Percentiles rank a stretch among this genome's conserved stretches.
Evolutionary conservation across 1,139 yeast species (phyloP).

Genomic region (Scheffersomyces parashehatae): DNA sequence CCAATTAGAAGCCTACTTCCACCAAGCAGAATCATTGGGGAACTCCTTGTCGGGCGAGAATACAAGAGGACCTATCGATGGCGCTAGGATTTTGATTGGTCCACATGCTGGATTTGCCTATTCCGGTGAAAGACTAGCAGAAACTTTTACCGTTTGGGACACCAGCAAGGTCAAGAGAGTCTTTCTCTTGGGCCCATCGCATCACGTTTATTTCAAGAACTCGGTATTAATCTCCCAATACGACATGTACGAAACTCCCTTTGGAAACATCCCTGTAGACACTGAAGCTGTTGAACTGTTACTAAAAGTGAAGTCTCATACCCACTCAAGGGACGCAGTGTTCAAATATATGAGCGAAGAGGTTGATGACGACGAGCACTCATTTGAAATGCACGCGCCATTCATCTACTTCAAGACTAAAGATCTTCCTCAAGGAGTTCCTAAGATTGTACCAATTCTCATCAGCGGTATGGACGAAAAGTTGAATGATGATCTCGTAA

Average conservation of each 20-base stretch:
- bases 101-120: slow-evolving; percentile 93
- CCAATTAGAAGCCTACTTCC: slow-evolving; percentile 51
- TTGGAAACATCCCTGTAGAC: slow-evolving; percentile 76
- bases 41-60: slow-evolving; percentile 1
- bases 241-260: slow-evolving; percentile 70
- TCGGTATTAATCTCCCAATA: slow-evolving; percentile 59
- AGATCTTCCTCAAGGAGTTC: slow-evolving; percentile 38
- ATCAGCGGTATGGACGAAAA: slow-evolving; percentile 60
- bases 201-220: slow-evolving; percentile 76
- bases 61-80: slow-evolving; percentile 27
- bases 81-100: slow-evolving; percentile 63
- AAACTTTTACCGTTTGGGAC: slow-evolving; percentile 76
- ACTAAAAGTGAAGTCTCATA: slow-evolving; percentile 19
- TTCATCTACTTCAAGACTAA: slow-evolving; percentile 54
- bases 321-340: slow-evolving; percentile 11
- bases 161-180: slow-evolving; percentile 56
- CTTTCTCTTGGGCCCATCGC: slow-evolving; percentile 90
- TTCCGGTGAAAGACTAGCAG: slow-evolving; percentile 77
- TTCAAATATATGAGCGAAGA: slow-evolving; percentile 59
- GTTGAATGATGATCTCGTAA: slow-evolving; percentile 49
- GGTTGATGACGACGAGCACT: slow-evolving; percentile 84
- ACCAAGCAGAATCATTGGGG: slow-evolving; percentile 16
- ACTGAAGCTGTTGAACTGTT: slow-evolving; percentile 39
- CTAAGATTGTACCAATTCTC: slow-evolving; percentile 75
- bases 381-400: slow-evolving; percentile 94